Conservation (phyloP, 352 stramenopile species). For the Pythium chondricola region DNA sequence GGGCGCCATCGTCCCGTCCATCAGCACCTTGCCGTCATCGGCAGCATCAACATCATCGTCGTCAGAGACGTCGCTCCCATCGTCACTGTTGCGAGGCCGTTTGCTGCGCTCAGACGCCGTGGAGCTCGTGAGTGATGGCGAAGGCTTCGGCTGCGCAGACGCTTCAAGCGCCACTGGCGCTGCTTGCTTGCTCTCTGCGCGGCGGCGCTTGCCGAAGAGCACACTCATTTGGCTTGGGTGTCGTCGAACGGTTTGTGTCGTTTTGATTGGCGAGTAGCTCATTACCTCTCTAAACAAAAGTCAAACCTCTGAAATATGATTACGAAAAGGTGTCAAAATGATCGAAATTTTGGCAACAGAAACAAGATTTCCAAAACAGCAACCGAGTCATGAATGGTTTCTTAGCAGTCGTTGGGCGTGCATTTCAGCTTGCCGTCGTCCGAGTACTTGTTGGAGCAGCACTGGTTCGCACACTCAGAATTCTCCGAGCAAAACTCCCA, state of each 20-base stretch:
- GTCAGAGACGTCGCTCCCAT: constrained; percentile 1
- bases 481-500: constrained; percentile 5
- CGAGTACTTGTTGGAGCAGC: constrained; percentile 20
- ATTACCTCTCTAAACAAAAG: constrained; percentile 8
- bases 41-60: neutral
- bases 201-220: constrained; percentile 71
- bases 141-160: constrained; percentile 1
- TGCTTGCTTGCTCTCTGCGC: constrained; percentile 20
- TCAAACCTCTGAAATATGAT: constrained; percentile 3
- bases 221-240: constrained; percentile 46
- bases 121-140: neutral
- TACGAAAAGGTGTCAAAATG: neutral
- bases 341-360: neutral
- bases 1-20: constrained; percentile 22
- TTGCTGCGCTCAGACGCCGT: neutral
- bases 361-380: neutral
- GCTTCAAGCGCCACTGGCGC: neutral
- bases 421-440: constrained; percentile 22
- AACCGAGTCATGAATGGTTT: neutral
- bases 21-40: constrained; percentile 34
- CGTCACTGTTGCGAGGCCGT: neutral
- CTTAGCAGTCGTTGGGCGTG: constrained; percentile 8
- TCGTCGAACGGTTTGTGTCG: neutral
- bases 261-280: constrained; percentile 7
- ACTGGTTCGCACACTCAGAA: constrained; percentile 4